Base-by-base conservation (phyloP, 169 alveolate genomes). In the Babesia bovis region DNA sequence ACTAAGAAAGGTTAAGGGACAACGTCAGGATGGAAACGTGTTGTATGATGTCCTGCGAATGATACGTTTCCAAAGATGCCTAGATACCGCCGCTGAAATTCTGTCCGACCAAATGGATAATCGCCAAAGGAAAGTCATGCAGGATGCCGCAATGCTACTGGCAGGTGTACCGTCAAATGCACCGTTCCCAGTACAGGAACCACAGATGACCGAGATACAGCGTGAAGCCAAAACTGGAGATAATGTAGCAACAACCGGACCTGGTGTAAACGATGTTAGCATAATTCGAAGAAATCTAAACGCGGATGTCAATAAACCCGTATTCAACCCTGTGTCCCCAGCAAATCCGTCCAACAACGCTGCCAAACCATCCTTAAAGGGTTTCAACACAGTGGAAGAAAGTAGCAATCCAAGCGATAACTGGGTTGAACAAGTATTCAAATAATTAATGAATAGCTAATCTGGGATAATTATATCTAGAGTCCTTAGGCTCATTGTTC, bases 81-180 rank as follows among this genome's bases (percentile, higher is more conserved):
- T 76, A 30, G 85, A 76, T 45, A 40, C 75, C 4, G 85, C 85
- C 5, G 66, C 70, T 2, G 70, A 60, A 35, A 71, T 71, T 15
- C 67, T 71, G 19, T 38, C 82, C 12, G 82, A 71, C 25, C 82
- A 71, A 32, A 71, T 71, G 67, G 82, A 71, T 65, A 25, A 30
- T 32, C 61, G 73, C 25, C 82, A 71, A 45, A 56, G 82, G 47
- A 33, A 41, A 30, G 73, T 71, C 13, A 23, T 71, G 44, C 82
- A 60, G 6, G 82, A 71, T 6, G 70, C 82, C n/a, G 12, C 66
- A 17, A 40, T 71, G 61, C 63, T 71, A 15, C 55, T 71, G 7
- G 58, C 66, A 23, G 58, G 50, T 23, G 78, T 50, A 19, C 78
- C 73, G 12, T 5, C 55, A 5, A 12, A 19, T 47, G 17, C 12